Percentiles rank a stretch among this genome's conserved stretches.
Evolutionary conservation across 1,139 yeast genomes (phyloP).

Genomic region (Saccharomyces uvarum): DNA sequence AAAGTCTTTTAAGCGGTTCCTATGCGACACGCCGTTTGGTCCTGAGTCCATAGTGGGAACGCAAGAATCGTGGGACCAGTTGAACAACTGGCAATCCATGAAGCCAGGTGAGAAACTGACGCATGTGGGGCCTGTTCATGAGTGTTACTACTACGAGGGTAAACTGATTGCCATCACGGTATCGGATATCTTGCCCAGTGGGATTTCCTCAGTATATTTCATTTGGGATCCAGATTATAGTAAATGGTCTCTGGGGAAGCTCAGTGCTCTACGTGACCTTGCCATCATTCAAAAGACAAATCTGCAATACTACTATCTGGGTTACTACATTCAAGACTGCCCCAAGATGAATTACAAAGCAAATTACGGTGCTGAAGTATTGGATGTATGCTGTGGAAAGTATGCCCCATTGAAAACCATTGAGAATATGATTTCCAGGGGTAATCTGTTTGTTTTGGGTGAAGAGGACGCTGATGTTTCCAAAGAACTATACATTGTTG

Average conservation of each 20-base stretch:
- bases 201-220: conserved; percentile 78
- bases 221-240: conserved; percentile 83
- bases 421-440: conserved; percentile 33
- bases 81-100: conserved; percentile 33
- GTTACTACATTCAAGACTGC: conserved; percentile 73
- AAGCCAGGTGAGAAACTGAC: conserved; percentile 10
- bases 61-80: conserved; percentile 25
- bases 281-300: conserved; percentile 36
- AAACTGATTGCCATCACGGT: conserved; percentile 70
- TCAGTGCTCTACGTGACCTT: conserved; percentile 69
- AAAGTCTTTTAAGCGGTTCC: conserved; percentile 50
- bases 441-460: conserved; percentile 38
- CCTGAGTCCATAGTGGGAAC: conserved; percentile 28
- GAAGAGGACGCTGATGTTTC: conserved; percentile 9
- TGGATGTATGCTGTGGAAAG: conserved; percentile 45
- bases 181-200: conserved; percentile 66
- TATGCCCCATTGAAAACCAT: conserved; percentile 41
- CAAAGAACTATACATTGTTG: background rate
- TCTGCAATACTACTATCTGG: conserved; percentile 56
- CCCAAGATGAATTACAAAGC: conserved; percentile 77
- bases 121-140: conserved; percentile 54
- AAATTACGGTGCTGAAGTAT: conserved; percentile 64
- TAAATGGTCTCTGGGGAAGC: conserved; percentile 64
- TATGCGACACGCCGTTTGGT: conserved; percentile 62
- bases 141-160: conserved; percentile 61